phyloP scores from a whole-genome alignment of 2,329 filamentous ascomycete genomes.

The Bipolaris cookei region DNA sequence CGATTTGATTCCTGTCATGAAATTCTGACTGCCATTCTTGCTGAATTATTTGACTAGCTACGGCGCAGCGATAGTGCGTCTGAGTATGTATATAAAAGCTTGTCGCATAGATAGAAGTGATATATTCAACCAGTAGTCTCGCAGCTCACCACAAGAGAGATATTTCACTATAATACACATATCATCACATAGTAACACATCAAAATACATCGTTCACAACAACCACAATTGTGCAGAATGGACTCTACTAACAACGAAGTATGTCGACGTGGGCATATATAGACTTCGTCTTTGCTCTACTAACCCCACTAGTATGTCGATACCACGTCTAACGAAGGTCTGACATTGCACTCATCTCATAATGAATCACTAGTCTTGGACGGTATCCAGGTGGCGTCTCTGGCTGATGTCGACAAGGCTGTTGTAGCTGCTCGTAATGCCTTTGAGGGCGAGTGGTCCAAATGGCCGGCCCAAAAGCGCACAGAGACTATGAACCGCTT shows the following conservation, averaged over 20 bases:
- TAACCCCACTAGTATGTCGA: constrained; percentile 25
- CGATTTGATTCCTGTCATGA: too few species aligned
- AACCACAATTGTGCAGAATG: constrained; percentile 11
- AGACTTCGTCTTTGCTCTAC: neutral
- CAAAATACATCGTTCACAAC: too few species aligned
- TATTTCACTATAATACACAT: too few species aligned
- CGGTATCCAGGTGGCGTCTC: constrained; percentile 30
- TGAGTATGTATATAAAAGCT: too few species aligned
- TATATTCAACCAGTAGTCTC: too few species aligned
- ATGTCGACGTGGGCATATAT: neutral
- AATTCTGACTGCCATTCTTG: too few species aligned
- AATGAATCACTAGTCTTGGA: constrained; percentile 33
- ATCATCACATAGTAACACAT: too few species aligned
- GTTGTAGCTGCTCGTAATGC: constrained; percentile 34
- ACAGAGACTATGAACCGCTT: constrained; percentile 32
- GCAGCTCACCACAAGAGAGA: too few species aligned
- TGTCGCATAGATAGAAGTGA: too few species aligned
- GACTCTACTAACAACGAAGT: constrained; percentile 40
- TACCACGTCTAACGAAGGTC: constrained; percentile 28
- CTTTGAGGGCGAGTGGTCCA: constrained; percentile 30
- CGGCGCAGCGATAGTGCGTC: too few species aligned
- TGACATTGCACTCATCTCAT: constrained; percentile 35
- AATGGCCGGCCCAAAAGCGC: constrained; percentile 30
- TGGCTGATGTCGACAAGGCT: constrained; percentile 35
- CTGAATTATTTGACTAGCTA: too few species aligned